Evolutionary conservation across 2,329 filamentous ascomycete genomes (phyloP).

Genomic region (Aspergillus thermomutatus): DNA sequence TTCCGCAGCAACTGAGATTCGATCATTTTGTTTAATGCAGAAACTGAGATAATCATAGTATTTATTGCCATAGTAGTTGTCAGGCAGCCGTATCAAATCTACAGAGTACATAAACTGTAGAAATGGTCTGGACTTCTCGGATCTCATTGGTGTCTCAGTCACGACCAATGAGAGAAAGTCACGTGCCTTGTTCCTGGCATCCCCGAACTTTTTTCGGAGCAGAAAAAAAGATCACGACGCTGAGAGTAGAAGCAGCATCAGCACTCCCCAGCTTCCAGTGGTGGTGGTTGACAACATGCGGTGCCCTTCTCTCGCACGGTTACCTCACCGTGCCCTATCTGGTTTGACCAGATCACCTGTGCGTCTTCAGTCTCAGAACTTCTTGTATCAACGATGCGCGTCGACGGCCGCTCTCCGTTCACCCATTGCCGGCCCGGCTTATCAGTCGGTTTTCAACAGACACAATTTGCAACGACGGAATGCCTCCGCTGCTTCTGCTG

Average conservation of each 20-base stretch:
- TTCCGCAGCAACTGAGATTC: slow-evolving; percentile 27
- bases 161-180: slow-evolving; percentile 15
- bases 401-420: slow-evolving; percentile 36
- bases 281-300: slow-evolving; percentile 36
- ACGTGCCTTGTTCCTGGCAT: slow-evolving; percentile 37
- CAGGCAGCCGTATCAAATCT: not conserved
- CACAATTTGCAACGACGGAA: slow-evolving; percentile 43
- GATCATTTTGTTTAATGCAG: not conserved
- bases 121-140: not conserved
- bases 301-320: slow-evolving; percentile 40
- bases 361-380: slow-evolving; percentile 34
- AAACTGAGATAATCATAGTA: not conserved
- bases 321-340: slow-evolving; percentile 37
- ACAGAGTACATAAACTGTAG: not conserved
- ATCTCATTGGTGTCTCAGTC: slow-evolving; percentile 8
- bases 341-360: slow-evolving; percentile 32
- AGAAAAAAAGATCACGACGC: slow-evolving; percentile 22
- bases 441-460: slow-evolving; percentile 36
- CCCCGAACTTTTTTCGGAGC: slow-evolving; percentile 35
- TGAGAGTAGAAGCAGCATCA: slow-evolving; percentile 19
- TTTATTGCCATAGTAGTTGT: not conserved
- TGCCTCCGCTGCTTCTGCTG: slow-evolving; percentile 38
- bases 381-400: slow-evolving; percentile 38
- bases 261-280: slow-evolving; percentile 23
- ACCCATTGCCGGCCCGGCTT: slow-evolving; percentile 28